Evolutionary conservation across 1,284 basidiomycete genomes (phyloP), one percentile per base, ranked within the genome.

Genomic region (Bjerkandera adusta): DNA sequence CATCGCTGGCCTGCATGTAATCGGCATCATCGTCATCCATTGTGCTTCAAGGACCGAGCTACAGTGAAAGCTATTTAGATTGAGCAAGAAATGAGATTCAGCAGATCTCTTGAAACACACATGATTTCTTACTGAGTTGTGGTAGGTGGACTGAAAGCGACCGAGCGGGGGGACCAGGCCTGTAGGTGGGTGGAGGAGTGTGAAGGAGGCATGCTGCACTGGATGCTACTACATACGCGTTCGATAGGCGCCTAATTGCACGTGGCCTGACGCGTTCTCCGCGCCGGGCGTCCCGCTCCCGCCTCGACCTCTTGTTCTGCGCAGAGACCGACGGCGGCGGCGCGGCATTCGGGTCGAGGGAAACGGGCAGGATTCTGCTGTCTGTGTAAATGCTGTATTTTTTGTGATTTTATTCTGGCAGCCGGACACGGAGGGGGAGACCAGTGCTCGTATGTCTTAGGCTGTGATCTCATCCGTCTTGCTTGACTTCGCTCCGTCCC

Each of bases 21-120:
- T 91, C 88, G 60, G 89, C 89, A 72, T 91, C 88, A 65, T 91
- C 88, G 53, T 91, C 88, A 72, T 91, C 88, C 88, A 91, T 91
- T 55, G 41, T 65, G 36, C 16, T 18, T n/a, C 33, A 34, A n/a
- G 18, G 18, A 18, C 6, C 33, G 18, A 15, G n/a, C 18, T 18
- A 34, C 33, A 34, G n/a, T 34, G 13, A 5, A 15, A 13, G 5
- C 13, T 5, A n/a, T 34, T 5, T 13, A 18, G 10, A 5, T 18
- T 16, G 4, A 18, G 34, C 18, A 16, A 36, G 13, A 20, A 18
- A 18, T 36, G 3, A 5, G 8, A 5, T 13, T 10, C 34, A n/a
- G 34, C 16, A 16, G 10, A 4, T 3, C 21, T n/a, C 3, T 5
- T 20, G 15, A 15, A 15, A 3, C 21, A 35, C 13, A 16, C 16